Conservation (phyloP, 2,329 filamentous ascomycete genomes). For the Fusarium sp. region DNA sequence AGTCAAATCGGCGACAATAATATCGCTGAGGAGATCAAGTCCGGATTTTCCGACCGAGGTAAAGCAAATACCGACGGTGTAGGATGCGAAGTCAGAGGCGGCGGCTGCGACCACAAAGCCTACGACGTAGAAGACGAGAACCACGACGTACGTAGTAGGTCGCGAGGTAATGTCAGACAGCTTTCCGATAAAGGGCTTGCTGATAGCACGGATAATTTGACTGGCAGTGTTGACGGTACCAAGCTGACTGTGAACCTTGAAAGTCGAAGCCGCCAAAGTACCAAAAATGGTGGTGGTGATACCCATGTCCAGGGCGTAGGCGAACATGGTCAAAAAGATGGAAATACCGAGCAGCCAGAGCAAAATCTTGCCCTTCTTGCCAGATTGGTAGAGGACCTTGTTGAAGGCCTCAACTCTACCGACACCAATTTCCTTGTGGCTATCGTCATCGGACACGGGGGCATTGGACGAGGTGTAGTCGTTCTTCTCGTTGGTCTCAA, state of each 20-base stretch:
- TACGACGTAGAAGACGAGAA: slow-evolving; percentile 57
- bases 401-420: slow-evolving; percentile 58
- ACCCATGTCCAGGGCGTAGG: slow-evolving; percentile 57
- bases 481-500: slow-evolving; percentile 27
- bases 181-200: slow-evolving; percentile 58
- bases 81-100: slow-evolving; percentile 52
- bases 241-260: slow-evolving; percentile 52
- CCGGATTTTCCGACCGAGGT: slow-evolving; percentile 57
- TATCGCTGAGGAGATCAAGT: slow-evolving; percentile 56
- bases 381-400: slow-evolving; percentile 58
- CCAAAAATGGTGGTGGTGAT: slow-evolving; percentile 55
- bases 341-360: slow-evolving; percentile 56
- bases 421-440: slow-evolving; percentile 50
- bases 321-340: slow-evolving; percentile 57
- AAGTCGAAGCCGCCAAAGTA: slow-evolving; percentile 54
- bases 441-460: slow-evolving; percentile 19
- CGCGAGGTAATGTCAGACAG: slow-evolving; percentile 57
- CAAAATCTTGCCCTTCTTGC: slow-evolving; percentile 52
- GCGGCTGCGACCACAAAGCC: slow-evolving; percentile 55
- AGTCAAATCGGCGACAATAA: slow-evolving; percentile 56
- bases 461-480: slow-evolving; percentile 28
- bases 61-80: slow-evolving; percentile 56
- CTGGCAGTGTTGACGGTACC: slow-evolving; percentile 52
- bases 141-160: slow-evolving; percentile 57
- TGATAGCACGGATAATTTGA: slow-evolving; percentile 57